These are phyloP conservation scores for Trichocladium antarcticum DNA, from an alignment of 495 filamentous ascomycete species.

Conservation along the genomic window DNA sequence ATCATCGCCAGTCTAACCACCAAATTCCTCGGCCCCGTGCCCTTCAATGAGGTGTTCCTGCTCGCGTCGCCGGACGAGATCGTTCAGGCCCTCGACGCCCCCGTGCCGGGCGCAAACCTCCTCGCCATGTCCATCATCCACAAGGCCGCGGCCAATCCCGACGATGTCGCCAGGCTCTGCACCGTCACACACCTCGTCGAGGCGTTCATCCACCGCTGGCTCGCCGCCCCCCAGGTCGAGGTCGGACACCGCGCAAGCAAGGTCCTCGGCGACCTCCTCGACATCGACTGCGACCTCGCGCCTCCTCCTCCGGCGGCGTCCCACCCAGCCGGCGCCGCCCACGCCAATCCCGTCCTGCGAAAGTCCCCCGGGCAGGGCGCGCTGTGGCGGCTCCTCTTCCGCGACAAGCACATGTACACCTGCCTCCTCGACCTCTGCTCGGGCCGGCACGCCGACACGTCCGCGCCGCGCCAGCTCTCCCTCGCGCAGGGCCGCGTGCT, in stretches of 20 bases:
- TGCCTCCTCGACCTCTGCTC: slow-evolving; percentile 54
- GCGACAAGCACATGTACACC: slow-evolving; percentile 53
- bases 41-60: slow-evolving; percentile 41
- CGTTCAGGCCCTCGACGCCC: slow-evolving; percentile 45
- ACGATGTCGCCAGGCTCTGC: slow-evolving; percentile 58
- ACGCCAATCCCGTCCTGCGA: slow-evolving; percentile 27
- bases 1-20: slow-evolving; percentile 39
- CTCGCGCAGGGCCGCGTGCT: slow-evolving; percentile 70
- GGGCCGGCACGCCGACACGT: slow-evolving; percentile 30
- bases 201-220: slow-evolving; percentile 57
- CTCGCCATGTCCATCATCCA: slow-evolving; percentile 58
- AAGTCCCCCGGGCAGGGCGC: slow-evolving; percentile 48
- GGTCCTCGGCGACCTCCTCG: slow-evolving; percentile 58
- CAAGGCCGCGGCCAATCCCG: slow-evolving; percentile 52
- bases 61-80: slow-evolving; percentile 45
- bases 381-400: slow-evolving; percentile 63
- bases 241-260: slow-evolving; percentile 59
- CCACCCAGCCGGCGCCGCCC: slow-evolving; percentile 5
- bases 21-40: slow-evolving; percentile 43
- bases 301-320: slow-evolving; percentile 35
- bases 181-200: slow-evolving; percentile 50
- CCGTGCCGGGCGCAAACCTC: slow-evolving; percentile 54
- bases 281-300: slow-evolving; percentile 50
- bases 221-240: slow-evolving; percentile 56
- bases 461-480: slow-evolving; percentile 50